Conservation (phyloP, 768 basidiomycete genomes). For the Ramaria sp. region DNA sequence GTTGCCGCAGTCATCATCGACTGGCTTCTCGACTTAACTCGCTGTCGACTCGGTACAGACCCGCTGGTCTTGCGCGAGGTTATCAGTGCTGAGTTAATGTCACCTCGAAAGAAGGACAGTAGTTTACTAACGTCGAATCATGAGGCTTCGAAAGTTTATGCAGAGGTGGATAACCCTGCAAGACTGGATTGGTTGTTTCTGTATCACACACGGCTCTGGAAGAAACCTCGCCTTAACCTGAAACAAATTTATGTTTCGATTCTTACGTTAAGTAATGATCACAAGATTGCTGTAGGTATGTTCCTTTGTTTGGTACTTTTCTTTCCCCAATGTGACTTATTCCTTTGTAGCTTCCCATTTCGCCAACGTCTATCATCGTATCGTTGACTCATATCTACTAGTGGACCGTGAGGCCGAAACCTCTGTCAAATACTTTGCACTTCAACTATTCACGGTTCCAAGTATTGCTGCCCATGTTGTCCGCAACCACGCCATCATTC, state of each 20-base stretch:
- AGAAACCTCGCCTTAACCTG: conserved; percentile 64
- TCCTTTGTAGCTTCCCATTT: conserved; percentile 59
- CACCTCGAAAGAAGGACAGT: conserved; percentile 44
- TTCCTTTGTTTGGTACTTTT: conserved; percentile 9
- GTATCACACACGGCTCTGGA: conserved; percentile 81
- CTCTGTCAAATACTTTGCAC: conserved; percentile 85
- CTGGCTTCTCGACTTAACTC: conserved; percentile 75
- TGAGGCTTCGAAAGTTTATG: conserved; percentile 21
- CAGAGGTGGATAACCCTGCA: conserved; percentile 37
- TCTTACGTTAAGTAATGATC: conserved; percentile 56
- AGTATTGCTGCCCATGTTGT: conserved; percentile 75
- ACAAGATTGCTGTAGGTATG: conserved; percentile 73
- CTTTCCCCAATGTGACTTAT: neutral
- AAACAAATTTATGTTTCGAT: conserved; percentile 77
- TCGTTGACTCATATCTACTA: conserved; percentile 86
- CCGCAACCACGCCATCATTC: conserved; percentile 57
- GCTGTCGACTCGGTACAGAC: conserved; percentile 58
- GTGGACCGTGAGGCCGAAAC: conserved; percentile 92
- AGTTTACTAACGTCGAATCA: conserved; percentile 31
- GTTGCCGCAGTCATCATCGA: conserved; percentile 75
- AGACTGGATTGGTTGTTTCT: conserved; percentile 68
- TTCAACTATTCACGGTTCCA: conserved; percentile 89
- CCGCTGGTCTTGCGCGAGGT: conserved; percentile 59
- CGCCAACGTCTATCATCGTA: conserved; percentile 70
- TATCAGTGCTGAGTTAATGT: conserved; percentile 57